Base-by-base conservation (phyloP, 2,329 filamentous ascomycete genomes). In the Zymoseptoria pseudotritici region DNA sequence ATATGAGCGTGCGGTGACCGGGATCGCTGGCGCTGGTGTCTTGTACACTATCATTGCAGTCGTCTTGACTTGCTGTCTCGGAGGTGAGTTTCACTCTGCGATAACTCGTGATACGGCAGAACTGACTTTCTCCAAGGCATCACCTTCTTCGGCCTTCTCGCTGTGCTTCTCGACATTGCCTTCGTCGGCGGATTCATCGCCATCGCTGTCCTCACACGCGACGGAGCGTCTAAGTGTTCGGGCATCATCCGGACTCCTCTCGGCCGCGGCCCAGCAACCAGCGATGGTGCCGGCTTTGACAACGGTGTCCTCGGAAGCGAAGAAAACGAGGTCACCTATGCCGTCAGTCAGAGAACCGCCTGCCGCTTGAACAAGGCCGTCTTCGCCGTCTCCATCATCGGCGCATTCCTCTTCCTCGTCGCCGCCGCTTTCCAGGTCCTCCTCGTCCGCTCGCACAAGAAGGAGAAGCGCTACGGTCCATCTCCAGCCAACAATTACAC, bases 121-220 rank as follows among this genome's bases (percentile, higher is more conserved):
- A 26, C 51, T 53, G 51, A 53, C 4, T 53, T 1, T 26, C 2
- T 10, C 13, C 7, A 2, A 53, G 51, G 91, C 26, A 82, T 88
- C 62, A 79, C 82, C 4, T 79, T 93, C 73, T 87, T 91, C 61
- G 88, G 89, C 3, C 80, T 87, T 69, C 65, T 94, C 57, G 89
- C 84, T 64, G 84, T 96, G 63, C 36, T 92, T 22, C 79, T 97
- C 54, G 90, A 97, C 70, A 68, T 94, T 57, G 82, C 82, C 69
- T 96, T 96, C 74, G 77, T 85, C 56, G 90, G 83, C 50, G 85
- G 80, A 60, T 94, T 94, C 79, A 83, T 95, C 70, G 95, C 91
- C 70, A 83, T 97, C 61, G 90, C 91, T 0, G 79, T 87, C 54
- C 80, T 90, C 63, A 92, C 89, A 61, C 83, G 88, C 46, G 76